These are phyloP conservation scores for Daldinia sp. DNA, from an alignment of 2,329 filamentous ascomycete species.

Conservation along the genomic window DNA sequence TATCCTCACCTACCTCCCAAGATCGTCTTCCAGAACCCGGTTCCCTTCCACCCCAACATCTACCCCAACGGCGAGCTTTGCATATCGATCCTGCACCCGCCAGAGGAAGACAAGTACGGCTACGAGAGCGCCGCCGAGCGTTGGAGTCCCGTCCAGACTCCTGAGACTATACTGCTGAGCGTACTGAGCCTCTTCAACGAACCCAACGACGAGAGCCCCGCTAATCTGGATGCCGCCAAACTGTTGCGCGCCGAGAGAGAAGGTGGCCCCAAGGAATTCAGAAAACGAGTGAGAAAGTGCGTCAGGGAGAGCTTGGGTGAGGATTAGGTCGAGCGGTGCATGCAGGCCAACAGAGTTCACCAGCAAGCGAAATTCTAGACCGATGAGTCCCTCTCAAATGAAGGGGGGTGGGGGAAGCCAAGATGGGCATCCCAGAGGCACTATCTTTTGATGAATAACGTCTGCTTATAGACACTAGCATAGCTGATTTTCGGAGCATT, in stretches of 20 bases:
- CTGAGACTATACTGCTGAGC: constrained; percentile 91
- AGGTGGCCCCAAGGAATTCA: constrained; percentile 75
- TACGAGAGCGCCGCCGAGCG: constrained; percentile 92
- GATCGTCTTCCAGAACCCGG: constrained; percentile 85
- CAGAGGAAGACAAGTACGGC: constrained; percentile 92
- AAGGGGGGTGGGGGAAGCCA: background rate
- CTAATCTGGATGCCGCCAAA: constrained; percentile 92
- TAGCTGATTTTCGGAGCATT: constrained; percentile 19
- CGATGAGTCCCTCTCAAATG: background rate
- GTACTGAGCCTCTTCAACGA: constrained; percentile 93
- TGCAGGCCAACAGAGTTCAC: background rate
- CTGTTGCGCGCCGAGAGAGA: constrained; percentile 84
- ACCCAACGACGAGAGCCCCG: constrained; percentile 95
- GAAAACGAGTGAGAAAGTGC: constrained; percentile 80
- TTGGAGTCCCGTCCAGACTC: constrained; percentile 94
- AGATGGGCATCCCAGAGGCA: background rate
- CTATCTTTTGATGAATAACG: background rate
- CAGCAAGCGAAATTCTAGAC: background rate
- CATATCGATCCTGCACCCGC: constrained; percentile 96
- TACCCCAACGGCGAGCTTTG: constrained; percentile 90
- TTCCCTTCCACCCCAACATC: constrained; percentile 95
- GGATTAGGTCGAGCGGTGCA: constrained; percentile 58
- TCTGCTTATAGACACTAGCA: constrained; percentile 12
- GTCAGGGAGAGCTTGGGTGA: constrained; percentile 86
- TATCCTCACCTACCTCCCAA: constrained; percentile 91